Percentiles rank a stretch among this genome's conserved stretches.
phyloP scores from a whole-genome alignment of 208 protist species.

The Naegleria gruberi region DNA sequence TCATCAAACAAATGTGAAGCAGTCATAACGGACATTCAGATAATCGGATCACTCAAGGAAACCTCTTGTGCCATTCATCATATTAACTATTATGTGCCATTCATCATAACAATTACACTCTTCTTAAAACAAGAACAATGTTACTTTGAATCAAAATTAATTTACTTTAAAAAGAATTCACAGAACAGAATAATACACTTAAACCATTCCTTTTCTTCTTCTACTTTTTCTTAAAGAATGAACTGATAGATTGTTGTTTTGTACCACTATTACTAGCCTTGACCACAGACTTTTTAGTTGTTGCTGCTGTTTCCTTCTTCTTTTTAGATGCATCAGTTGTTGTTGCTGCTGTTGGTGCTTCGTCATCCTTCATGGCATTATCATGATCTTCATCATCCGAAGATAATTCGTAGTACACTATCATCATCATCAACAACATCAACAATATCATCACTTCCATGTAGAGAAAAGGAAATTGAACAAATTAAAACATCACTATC shows the following conservation, averaged over 20 bases:
- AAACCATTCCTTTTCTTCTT: background rate
- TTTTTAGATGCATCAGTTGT: background rate
- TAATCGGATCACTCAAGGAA: too few relatives aligned
- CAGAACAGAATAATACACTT: background rate
- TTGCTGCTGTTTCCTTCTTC: background rate
- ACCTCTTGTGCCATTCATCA: too few relatives aligned
- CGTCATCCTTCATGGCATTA: background rate
- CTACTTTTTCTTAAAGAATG: background rate
- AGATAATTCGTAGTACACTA: background rate
- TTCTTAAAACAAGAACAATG: too few relatives aligned
- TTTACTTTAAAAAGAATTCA: background rate
- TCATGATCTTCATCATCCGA: background rate
- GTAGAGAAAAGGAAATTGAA: background rate
- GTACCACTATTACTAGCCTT: background rate
- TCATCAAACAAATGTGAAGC: too few relatives aligned
- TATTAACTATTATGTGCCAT: too few relatives aligned
- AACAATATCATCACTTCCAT: background rate
- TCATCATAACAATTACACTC: too few relatives aligned
- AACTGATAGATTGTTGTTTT: background rate
- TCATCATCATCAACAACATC: background rate
- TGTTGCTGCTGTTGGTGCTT: too few relatives aligned
- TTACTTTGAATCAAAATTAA: too few relatives aligned
- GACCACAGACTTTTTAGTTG: background rate
- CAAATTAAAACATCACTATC: background rate
- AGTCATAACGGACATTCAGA: too few relatives aligned